Evolutionary conservation across 2,329 filamentous ascomycete species (phyloP), one percentile per base, ranked within the genome.

Genomic region (Monosporascus sp.): DNA sequence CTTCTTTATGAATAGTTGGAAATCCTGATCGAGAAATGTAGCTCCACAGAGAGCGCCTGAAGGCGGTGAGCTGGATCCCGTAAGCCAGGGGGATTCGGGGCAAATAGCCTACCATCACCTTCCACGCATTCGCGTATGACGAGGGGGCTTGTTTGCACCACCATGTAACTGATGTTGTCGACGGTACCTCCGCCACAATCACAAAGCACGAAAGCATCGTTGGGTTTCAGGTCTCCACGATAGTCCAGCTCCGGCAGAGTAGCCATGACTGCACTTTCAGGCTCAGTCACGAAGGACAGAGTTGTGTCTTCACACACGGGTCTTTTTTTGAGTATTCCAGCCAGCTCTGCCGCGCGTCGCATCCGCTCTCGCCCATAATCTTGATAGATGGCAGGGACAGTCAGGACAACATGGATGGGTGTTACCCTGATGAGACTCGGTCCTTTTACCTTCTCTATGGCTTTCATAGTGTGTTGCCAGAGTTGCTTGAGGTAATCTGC

Each of bases 351-450:
- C 0, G 73, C 74, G 0, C 64, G 43, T 1, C 61, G 55, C 74
- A 78, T 77, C 0, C 65, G 54, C 0, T 53, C 22, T 1, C 68
- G 66, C 1, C 70, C 70, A 51, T 74, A 74, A 0, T 66, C 59
- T 0, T 72, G 70, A 75, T 76, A 78, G 8, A 78, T 77, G 0
- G 75, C 75, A 0, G 76, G 75, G 0, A 78, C 38, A 0, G 75
- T 78, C 1, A 75, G 56, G 1, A 77, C 65, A 3, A 78, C 58
- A 14, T 72, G 64, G 11, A 76, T 65, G 0, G 37, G 59, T 6
- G 61, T 57, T 8, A 53, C 50, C 0, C 63, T 55, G 0, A 71
- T 28, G 0, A 68, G 2, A 54, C 0, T 54, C 47, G 0, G 54
- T n/a, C 0, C 69, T 68, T 4, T 62, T 46, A 0, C 63, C 57